A percentile compares a stretch with the other conserved stretches of the same genome.
Evolutionary conservation across 345 rosid genomes (phyloP).

Genomic region (Physaria fendleri): DNA sequence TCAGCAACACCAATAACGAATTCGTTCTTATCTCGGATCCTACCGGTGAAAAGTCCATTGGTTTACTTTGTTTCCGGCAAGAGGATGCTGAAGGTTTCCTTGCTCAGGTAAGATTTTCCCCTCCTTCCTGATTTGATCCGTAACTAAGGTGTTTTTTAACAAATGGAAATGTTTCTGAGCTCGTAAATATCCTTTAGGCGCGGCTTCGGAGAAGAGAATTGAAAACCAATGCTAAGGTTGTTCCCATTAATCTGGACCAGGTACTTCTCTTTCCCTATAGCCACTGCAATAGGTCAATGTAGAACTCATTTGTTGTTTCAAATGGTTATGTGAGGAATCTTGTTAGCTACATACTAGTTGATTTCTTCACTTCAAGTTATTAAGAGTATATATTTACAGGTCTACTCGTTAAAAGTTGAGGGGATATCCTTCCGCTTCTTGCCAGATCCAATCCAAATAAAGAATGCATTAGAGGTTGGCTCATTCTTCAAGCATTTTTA

Average conservation of each 20-base stretch:
- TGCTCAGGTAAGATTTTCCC: conserved; percentile 56
- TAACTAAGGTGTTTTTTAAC: neutral
- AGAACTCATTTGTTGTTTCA: conserved; percentile 1
- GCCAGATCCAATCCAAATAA: conserved; percentile 91
- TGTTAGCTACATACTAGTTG: neutral
- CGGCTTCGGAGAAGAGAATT: conserved; percentile 72
- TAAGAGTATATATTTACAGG: conserved; percentile 34
- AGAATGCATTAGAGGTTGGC: conserved; percentile 80
- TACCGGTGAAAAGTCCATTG: conserved; percentile 67
- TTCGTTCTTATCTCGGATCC: conserved; percentile 96
- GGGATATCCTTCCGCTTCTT: conserved; percentile 92
- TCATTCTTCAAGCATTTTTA: neutral
- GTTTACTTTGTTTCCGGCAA: conserved; percentile 88
- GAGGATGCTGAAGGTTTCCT: conserved; percentile 95
- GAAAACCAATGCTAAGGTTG: conserved; percentile 63
- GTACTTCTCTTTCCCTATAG: conserved; percentile 27
- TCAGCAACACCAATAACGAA: conserved; percentile 85
- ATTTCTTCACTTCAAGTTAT: neutral
- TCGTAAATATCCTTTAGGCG: conserved; percentile 37
- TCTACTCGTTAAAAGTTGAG: conserved; percentile 81
- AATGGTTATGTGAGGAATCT: neutral
- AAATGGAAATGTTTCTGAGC: neutral
- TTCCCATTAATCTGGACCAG: conserved; percentile 91
- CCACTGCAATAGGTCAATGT: neutral
- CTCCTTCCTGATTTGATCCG: neutral